Evolutionary conservation across 106 monocot species (phyloP), one percentile per base, ranked within the genome.

Genomic region (Ottelia alismoides): DNA sequence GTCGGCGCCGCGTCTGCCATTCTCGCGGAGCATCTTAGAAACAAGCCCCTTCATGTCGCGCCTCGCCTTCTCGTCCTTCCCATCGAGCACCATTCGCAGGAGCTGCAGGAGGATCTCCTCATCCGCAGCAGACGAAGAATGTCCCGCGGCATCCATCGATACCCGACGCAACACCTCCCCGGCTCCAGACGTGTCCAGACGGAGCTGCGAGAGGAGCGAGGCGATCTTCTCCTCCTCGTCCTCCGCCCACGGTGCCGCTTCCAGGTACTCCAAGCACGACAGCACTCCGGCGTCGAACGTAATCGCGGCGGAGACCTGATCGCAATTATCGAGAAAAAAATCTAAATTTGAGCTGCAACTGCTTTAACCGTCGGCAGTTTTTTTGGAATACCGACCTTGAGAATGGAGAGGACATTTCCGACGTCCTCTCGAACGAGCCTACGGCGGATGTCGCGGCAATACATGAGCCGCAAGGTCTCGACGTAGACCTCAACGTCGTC

Each of bases 21-120:
- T 83, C 69, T 90, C 89, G 17, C 84, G 45, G 12, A 90, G 84
- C 89, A 90, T 90, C 27, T 28, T 61, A 7, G 56, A 50, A 19
- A 86, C 51, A 27, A 86, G 32, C 2, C 47, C 19, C 63, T 86
- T 80, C 63, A 80, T 80, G 16, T 77, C 74, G 40, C 49, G 28
- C 21, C 80, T 68, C 19, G 80, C 80, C 61, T 77, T 80, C 26
- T 80, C 74, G 46, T 86, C 65, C 55, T 80, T 80, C 28, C 66
- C 67, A 26, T 74, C 45, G 57, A 86, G 51, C 21, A 63, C 59
- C 21, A 31, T 23, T 2, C 79, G 58, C 26, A 85, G 47, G 25
- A 60, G 62, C 2, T 45, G 46, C 17, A 73, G 57, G 27, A 85
- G 56, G 12, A 65, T 27, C 35, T 27, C 57, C 11, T 44, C 44